phyloP scores from a whole-genome alignment of 2,329 filamentous ascomycete species.

The Eutypa lata region DNA sequence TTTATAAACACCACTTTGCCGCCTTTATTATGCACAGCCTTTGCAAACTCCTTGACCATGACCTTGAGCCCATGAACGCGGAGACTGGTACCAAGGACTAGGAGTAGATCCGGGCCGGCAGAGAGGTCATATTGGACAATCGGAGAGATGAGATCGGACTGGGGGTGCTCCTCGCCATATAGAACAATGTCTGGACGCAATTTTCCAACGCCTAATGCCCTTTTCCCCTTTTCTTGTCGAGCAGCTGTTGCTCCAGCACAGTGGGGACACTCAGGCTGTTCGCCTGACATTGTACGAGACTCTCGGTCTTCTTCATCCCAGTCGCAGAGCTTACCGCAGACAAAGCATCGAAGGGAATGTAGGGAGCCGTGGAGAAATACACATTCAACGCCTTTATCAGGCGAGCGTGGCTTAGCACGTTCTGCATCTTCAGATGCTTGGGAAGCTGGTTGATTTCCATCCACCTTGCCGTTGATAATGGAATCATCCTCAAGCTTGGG shows the following conservation, averaged over 20 bases:
- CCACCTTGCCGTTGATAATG: constrained; percentile 7
- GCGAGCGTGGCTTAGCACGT: constrained; percentile 15
- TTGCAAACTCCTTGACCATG: constrained; percentile 69
- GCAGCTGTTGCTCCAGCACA: constrained; percentile 62
- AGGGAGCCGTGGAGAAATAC: constrained; percentile 74
- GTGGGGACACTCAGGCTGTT: constrained; percentile 64
- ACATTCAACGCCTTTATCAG: constrained; percentile 53
- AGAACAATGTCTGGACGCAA: constrained; percentile 70
- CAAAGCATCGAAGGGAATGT: constrained; percentile 60
- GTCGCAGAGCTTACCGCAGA: constrained; percentile 53
- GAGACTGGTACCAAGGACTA: constrained; percentile 69
- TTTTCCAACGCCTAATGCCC: constrained; percentile 64
- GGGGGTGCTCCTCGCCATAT: constrained; percentile 71
- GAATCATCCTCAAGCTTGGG: constrained; percentile 11
- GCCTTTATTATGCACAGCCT: constrained; percentile 64
- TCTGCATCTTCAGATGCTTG: constrained; percentile 13
- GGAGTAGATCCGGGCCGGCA: constrained; percentile 61
- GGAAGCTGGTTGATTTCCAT: constrained; percentile 13
- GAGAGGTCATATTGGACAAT: constrained; percentile 66
- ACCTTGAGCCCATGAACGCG: constrained; percentile 69
- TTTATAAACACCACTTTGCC: constrained; percentile 73
- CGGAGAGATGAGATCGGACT: constrained; percentile 63
- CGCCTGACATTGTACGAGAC: constrained; percentile 56
- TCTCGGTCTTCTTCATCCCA: constrained; percentile 59
- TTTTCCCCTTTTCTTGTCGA: constrained; percentile 62